Base-by-base conservation (phyloP, 345 rosid species). In the Acer campestre region DNA sequence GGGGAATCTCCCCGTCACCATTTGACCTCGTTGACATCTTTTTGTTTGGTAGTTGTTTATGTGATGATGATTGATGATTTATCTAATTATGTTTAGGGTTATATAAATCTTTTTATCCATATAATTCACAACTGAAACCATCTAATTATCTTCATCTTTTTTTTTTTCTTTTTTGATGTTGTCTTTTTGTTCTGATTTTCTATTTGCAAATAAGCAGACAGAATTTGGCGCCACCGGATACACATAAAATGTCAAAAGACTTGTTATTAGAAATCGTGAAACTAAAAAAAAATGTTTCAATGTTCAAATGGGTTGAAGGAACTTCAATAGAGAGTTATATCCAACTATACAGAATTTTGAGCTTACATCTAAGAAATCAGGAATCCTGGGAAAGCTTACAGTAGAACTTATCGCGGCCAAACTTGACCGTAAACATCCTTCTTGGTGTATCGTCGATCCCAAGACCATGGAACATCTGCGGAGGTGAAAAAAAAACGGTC, bases 401-500 rank as follows among this genome's bases (percentile, higher is more conserved):
- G 72, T 58, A 77, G 83, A 73, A 84, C 83, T 27, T 42, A 42
- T 38, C 92, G 88, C 0, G 97, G 97, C 97, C 98, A 91, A 80
- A 87, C 88, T 81, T 90, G 97, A 55, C 99, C 94, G 13, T 88
- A 87, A 51, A 92, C 97, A 81, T 91, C 98, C 85, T 89, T 91
- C 82, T 92, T 84, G 44, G 48, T 82, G 84, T 96, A 92, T 61
- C 68, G 81, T 75, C 95, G 82, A 83, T 94, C 98, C 99, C 99
- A 94, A 27, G 93, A 96, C 98, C 98, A 96, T 0, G 99, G 97
- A 61, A 89, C 85, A 84, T 96, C 99, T 93, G 93, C 68, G 74
- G 44, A 68, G 23, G 51, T 38, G 56, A 73, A 22, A 5, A 22
- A 58, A 29, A 42, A 6, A 53, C n/a, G 20, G 58, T 78, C 53